Percentiles rank a stretch among this genome's conserved stretches.
Conservation (phyloP, 2,329 filamentous ascomycete genomes). For the Colletotrichum liriopes region DNA sequence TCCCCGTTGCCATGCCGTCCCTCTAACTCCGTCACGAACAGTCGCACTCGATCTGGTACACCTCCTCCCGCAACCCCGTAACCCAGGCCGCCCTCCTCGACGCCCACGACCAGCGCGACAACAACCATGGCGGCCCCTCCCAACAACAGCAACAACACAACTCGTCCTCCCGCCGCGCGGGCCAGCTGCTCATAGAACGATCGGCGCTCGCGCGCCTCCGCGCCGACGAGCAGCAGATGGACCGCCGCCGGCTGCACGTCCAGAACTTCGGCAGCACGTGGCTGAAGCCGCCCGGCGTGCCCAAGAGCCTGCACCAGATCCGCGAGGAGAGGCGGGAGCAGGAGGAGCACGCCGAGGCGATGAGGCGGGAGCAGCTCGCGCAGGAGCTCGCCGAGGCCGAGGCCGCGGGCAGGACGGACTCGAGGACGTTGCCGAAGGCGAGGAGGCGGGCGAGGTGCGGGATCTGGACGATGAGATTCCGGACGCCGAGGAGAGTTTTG, state of each 20-base stretch:
- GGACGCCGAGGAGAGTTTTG: conserved; percentile 73
- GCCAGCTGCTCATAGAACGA: conserved; percentile 66
- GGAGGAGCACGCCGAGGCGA: conserved; percentile 85
- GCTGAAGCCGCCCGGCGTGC: conserved; percentile 89
- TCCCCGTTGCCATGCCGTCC: not conserved
- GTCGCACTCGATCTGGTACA: conserved; percentile 84
- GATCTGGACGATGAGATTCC: conserved; percentile 84
- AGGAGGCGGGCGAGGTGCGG: conserved; percentile 61
- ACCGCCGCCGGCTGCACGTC: conserved; percentile 84
- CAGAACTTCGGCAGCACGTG: conserved; percentile 90
- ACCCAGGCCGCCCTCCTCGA: conserved; percentile 54
- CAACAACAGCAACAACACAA: conserved; percentile 47
- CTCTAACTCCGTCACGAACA: conserved; percentile 53
- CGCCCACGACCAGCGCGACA: conserved; percentile 51
- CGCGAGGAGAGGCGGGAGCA: conserved; percentile 91
- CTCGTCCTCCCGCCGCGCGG: conserved; percentile 51
- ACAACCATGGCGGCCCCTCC: conserved; percentile 45
- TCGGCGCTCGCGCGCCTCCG: conserved; percentile 79
- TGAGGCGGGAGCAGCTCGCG: conserved; percentile 79
- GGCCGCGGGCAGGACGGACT: conserved; percentile 58
- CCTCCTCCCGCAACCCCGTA: conserved; percentile 70
- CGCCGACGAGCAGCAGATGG: conserved; percentile 83
- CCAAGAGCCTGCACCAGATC: conserved; percentile 91
- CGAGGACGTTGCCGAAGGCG: conserved; percentile 62
- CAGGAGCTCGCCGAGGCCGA: conserved; percentile 83